Conservation (phyloP, 345 rosid species). For the Barbarea vulgaris region DNA sequence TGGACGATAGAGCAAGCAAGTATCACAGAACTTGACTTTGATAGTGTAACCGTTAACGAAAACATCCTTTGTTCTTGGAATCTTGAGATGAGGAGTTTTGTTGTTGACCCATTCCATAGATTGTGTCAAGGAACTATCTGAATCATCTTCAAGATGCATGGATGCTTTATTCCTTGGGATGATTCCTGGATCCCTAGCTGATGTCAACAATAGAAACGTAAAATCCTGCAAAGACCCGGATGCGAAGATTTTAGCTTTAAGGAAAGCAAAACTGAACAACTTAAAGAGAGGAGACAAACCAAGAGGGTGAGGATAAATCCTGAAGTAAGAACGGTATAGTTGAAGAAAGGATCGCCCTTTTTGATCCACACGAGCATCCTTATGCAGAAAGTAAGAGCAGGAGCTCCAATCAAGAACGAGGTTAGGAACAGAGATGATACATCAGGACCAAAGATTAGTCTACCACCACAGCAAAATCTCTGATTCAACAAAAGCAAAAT, state of each 20-base stretch:
- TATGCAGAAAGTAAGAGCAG: conserved; percentile 69
- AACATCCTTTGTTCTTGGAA: conserved; percentile 68
- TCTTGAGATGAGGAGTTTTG: conserved; percentile 54
- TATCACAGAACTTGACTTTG: conserved; percentile 85
- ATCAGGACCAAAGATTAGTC: conserved; percentile 96
- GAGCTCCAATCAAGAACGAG: conserved; percentile 67
- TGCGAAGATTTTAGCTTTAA: conserved; percentile 13
- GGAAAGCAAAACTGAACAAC: conserved; percentile 1
- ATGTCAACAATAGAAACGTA: conserved; percentile 64
- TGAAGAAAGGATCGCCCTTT: conserved; percentile 45
- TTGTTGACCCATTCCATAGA: conserved; percentile 47
- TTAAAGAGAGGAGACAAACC: conserved; percentile 49
- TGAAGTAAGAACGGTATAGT: conserved; percentile 50
- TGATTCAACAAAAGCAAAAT: conserved; percentile 41
- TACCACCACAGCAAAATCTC: conserved; percentile 72
- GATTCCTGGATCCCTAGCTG: conserved; percentile 97
- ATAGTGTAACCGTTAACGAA: conserved; percentile 64
- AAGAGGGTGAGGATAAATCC: conserved; percentile 52
- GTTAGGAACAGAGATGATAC: conserved; percentile 62
- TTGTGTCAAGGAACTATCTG: conserved; percentile 40
- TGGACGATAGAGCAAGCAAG: conserved; percentile 90
- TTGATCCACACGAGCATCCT: conserved; percentile 52
- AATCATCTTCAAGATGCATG: conserved; percentile 51
- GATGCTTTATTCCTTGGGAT: conserved; percentile 71
- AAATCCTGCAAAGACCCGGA: conserved; percentile 57